Evolutionary conservation across 257 asterid genomes (phyloP).

Genomic region (Ballota nigra): DNA sequence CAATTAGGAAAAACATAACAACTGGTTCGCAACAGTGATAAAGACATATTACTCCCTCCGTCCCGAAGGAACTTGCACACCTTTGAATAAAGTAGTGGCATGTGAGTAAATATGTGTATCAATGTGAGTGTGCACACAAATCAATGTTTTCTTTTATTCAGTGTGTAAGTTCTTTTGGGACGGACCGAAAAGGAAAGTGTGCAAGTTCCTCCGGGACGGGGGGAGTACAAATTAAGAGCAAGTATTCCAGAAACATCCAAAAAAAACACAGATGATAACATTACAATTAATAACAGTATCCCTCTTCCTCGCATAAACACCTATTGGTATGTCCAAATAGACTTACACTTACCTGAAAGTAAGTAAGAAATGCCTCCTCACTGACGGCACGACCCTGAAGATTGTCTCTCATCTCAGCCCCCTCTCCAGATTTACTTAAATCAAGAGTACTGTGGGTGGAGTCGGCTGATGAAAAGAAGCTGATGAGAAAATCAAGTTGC

Average conservation of each 20-base stretch:
- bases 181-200: too few species aligned
- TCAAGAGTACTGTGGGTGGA: conserved; percentile 39
- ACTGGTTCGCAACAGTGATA: conserved; percentile 1
- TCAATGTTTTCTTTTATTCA: too few species aligned
- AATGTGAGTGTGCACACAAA: too few species aligned
- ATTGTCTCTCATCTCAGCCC: conserved; percentile 38
- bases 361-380: conserved; percentile 89
- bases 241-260: conserved; percentile 9
- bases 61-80: too few species aligned
- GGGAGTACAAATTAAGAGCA: conserved; percentile 11
- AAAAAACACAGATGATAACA: conserved; percentile 4
- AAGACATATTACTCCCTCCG: conserved; percentile 1
- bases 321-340: conserved; percentile 15
- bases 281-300: background rate
- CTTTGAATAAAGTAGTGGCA: too few species aligned
- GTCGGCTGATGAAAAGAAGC: conserved; percentile 65
- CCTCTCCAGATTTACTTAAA: conserved; percentile 41
- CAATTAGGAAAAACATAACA: background rate
- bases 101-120: too few species aligned
- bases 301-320: conserved; percentile 2
- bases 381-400: conserved; percentile 39
- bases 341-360: conserved; percentile 71
- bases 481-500: conserved; percentile 91
- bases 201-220: too few species aligned
- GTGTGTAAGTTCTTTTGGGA: too few species aligned